Conservation (phyloP, 371 early-diverging fungal genomes). For the Smittium culicis region DNA sequence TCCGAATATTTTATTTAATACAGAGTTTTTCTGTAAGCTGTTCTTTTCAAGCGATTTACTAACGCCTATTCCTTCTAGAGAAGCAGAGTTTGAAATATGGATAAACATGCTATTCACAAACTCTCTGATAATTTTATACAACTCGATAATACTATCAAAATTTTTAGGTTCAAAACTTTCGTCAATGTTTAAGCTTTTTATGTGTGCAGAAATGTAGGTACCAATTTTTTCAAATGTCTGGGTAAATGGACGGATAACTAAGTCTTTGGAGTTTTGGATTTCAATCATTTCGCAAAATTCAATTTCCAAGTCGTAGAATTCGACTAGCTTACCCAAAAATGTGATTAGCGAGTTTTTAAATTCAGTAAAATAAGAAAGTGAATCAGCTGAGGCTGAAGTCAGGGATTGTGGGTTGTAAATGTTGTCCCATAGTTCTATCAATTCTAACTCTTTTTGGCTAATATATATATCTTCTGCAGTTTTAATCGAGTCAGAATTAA, state of each 20-base stretch:
- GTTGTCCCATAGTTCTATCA: neutral
- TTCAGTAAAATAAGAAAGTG: neutral
- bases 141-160: neutral
- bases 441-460: neutral
- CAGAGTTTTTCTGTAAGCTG: neutral
- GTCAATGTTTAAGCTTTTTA: neutral
- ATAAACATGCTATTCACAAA: neutral
- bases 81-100: neutral
- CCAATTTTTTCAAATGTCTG: neutral
- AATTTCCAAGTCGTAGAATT: neutral
- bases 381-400: neutral
- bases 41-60: neutral
- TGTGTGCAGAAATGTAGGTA: neutral
- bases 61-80: neutral
- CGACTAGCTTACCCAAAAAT: neutral
- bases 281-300: slow-evolving; percentile 4
- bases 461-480: neutral
- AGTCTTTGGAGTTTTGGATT: neutral
- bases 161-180: neutral
- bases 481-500: neutral
- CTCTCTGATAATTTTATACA: neutral
- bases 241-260: neutral
- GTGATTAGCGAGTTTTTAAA: neutral
- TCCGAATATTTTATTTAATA: neutral
- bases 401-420: neutral